Evolutionary conservation across 1,284 basidiomycete genomes (phyloP).

Genomic region (Boletus semigastroideus): DNA sequence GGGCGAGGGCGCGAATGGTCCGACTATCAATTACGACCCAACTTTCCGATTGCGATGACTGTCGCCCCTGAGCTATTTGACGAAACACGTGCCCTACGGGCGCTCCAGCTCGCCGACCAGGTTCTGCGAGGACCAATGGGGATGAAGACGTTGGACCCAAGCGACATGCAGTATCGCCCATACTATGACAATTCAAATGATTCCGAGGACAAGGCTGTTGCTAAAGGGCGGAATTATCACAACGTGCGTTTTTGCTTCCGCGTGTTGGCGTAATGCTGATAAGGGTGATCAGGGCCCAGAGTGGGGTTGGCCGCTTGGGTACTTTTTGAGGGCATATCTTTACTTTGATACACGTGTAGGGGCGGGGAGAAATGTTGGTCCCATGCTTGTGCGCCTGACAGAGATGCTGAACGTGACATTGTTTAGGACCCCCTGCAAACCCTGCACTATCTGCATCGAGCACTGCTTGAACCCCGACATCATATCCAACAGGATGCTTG

Average conservation of each 20-base stretch:
- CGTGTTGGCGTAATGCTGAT: constrained; percentile 9
- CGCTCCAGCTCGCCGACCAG: constrained; percentile 75
- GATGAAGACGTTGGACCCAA: constrained; percentile 91
- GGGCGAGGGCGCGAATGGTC: constrained; percentile 88
- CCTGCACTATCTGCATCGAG: constrained; percentile 74
- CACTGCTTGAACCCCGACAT: constrained; percentile 66
- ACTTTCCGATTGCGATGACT: constrained; percentile 95
- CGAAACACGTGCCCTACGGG: constrained; percentile 73
- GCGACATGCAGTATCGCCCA: constrained; percentile 83
- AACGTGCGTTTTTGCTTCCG: constrained; percentile 48
- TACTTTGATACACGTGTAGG: constrained; percentile 73
- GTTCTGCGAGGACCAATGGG: constrained; percentile 82
- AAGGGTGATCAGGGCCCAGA: constrained; percentile 63
- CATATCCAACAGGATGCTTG: constrained; percentile 82
- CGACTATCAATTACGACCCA: constrained; percentile 92
- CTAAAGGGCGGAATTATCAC: constrained; percentile 91
- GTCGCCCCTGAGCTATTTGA: constrained; percentile 97
- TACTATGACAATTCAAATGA: constrained; percentile 93
- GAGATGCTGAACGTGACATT: background rate
- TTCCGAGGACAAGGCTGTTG: constrained; percentile 73
- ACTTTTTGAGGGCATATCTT: constrained; percentile 92
- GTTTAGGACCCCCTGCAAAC: constrained; percentile 67
- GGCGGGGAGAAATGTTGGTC: constrained; percentile 62
- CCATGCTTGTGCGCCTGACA: background rate
- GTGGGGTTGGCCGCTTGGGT: constrained; percentile 94